Evolutionary conservation across 306 rosid species (phyloP).

Genomic region (Fragaria vesca): DNA sequence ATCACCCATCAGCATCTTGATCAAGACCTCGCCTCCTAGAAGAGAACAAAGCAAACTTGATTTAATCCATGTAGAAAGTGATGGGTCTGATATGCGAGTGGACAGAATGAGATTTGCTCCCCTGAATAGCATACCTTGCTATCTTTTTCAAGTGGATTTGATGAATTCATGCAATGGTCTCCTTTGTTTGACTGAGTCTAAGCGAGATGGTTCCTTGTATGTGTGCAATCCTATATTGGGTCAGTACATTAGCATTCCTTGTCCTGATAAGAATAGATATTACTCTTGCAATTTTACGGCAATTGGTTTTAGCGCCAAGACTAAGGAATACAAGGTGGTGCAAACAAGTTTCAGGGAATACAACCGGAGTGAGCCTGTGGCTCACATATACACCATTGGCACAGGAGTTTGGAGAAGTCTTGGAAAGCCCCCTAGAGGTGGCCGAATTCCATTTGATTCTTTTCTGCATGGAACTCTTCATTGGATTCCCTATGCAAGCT

Average conservation of each 20-base stretch:
- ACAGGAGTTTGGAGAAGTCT: constrained; percentile 1
- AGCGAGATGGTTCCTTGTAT: background rate
- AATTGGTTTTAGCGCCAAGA: no score
- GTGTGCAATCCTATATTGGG: background rate
- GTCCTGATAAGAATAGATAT: background rate
- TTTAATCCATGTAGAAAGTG: background rate
- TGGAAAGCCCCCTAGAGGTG: background rate
- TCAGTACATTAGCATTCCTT: background rate
- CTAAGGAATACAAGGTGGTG: no score
- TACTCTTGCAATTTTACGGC: background rate
- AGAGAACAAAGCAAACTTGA: background rate
- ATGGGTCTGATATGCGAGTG: background rate
- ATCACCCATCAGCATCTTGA: background rate
- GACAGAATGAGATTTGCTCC: background rate
- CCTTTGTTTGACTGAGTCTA: background rate
- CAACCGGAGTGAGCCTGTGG: no score
- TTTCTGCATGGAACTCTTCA: constrained; percentile 3
- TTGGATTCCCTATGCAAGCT: background rate
- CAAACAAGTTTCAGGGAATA: no score
- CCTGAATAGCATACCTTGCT: background rate
- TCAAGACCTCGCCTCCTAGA: background rate
- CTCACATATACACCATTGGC: background rate
- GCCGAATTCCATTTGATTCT: background rate
- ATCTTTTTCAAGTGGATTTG: background rate
- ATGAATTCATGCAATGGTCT: constrained; percentile 20